A percentile compares a stretch with the other conserved stretches of the same genome.
Evolutionary conservation across 768 basidiomycete species (phyloP).

Genomic region (Hypsizygus marmoreus): DNA sequence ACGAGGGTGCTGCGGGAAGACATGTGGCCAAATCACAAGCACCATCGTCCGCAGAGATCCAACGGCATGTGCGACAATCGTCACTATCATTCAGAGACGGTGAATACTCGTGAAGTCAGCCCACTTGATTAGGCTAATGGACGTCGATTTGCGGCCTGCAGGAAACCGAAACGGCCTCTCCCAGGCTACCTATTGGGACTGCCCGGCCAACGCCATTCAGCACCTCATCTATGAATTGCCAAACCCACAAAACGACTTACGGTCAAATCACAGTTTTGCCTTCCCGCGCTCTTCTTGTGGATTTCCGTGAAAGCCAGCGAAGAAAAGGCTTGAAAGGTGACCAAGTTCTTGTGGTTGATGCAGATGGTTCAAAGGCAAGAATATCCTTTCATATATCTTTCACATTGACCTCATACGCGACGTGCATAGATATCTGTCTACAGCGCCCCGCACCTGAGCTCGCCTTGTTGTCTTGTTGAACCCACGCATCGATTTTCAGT

Average conservation of each 20-base stretch:
- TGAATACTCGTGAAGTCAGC: too few species aligned
- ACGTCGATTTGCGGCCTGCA: too few species aligned
- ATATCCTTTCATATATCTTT: neutral
- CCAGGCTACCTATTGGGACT: slow-evolving; percentile 33
- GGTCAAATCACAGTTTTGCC: slow-evolving; percentile 54
- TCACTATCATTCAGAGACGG: too few species aligned
- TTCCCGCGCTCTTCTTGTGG: slow-evolving; percentile 50
- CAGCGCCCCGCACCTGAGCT: slow-evolving; percentile 50
- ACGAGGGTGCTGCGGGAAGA: neutral
- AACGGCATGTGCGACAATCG: too few species aligned
- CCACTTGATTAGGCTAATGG: too few species aligned
- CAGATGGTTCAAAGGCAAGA: slow-evolving; percentile 39
- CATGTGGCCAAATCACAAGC: too few species aligned
- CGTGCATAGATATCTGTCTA: slow-evolving; percentile 43
- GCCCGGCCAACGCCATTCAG: slow-evolving; percentile 38
- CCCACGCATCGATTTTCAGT: slow-evolving; percentile 36
- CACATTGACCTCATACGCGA: neutral
- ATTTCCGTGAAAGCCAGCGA: slow-evolving; percentile 57
- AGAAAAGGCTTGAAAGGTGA: slow-evolving; percentile 45
- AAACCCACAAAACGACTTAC: slow-evolving; percentile 48
- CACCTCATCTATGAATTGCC: slow-evolving; percentile 34
- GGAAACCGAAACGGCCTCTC: too few species aligned
- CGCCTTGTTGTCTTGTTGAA: slow-evolving; percentile 50
- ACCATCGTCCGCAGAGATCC: too few species aligned
- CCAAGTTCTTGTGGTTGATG: slow-evolving; percentile 45